Evolutionary conservation across 148 eudicot genomes (phyloP), one percentile per base, ranked within the genome.

Genomic region (Drosera capensis): DNA sequence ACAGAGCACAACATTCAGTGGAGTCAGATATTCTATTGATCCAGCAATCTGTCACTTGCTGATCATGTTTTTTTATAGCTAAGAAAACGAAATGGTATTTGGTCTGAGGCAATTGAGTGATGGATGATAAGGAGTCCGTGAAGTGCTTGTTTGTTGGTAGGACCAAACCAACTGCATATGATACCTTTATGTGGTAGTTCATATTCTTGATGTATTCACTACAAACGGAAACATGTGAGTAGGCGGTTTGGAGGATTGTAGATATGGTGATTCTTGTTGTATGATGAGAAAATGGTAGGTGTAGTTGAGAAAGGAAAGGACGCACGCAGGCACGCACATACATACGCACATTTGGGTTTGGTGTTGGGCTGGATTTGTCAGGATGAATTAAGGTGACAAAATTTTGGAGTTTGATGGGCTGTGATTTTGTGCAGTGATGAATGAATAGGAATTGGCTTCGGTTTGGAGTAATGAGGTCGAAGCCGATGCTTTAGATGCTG

Each of bases 191-290:
- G 9, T 34, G n/a, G n/a, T 40, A 14, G 20, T 40, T 4, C 3
- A 11, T 25, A 29, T 19, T 43, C 36, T 55, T 58, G 38, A 20
- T 39, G 14, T 44, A 40, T 49, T 54, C 58, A 59, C 57, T 54
- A 60, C 46, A 61, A 75, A 58, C 73, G 66, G 65, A 62, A 46
- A 31, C 74, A 68, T 68, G 78, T 71, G 73, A 68, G 54, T 45
- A 23, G 16, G 23, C 55, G 28, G 35, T 51, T 63, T 53, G 72
- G 75, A 62, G 40, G 62, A 52, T 59, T 52, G 28, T 62, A 39
- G 28, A 19, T 34, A 34, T 19, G 6, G 52, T 21, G 36, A 46
- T 44, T 5, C n/a, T 34, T 34, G 38, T 9, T 34, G 38, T 3
- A 28, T 19, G 4, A 3, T 28, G 31, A 28, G 31, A 9, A 28